Evolutionary conservation across 1,139 yeast genomes (phyloP).

Genomic region (Lodderomyces orthopsilosis): DNA sequence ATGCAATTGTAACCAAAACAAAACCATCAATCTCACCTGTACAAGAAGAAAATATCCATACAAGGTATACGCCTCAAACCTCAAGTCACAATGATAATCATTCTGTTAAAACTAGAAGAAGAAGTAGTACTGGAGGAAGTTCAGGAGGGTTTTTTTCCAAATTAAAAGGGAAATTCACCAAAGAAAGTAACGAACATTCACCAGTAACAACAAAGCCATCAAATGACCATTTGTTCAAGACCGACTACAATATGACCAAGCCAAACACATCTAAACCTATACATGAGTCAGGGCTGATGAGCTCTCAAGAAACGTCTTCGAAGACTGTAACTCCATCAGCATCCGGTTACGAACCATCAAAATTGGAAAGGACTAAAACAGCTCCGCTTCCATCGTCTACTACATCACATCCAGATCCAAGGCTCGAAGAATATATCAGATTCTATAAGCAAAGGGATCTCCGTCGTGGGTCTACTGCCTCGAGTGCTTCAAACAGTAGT

Average conservation of each 20-base stretch:
- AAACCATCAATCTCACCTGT: slow-evolving; percentile 37
- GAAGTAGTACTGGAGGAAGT: slow-evolving; percentile 5
- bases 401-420: slow-evolving; percentile 39
- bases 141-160: slow-evolving; percentile 38
- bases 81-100: slow-evolving; percentile 4
- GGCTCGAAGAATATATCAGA: slow-evolving; percentile 55
- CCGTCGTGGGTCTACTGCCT: slow-evolving; percentile 18
- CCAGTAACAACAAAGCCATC: slow-evolving; percentile 4
- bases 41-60: slow-evolving; percentile 24
- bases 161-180: slow-evolving; percentile 34
- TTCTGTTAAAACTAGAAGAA: slow-evolving; percentile 11
- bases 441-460: slow-evolving; percentile 43
- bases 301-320: not conserved
- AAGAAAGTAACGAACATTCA: slow-evolving; percentile 10
- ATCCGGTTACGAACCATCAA: not conserved
- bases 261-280: not conserved
- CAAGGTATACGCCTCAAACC: slow-evolving; percentile 4
- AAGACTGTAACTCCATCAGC: not conserved
- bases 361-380: slow-evolving; percentile 17
- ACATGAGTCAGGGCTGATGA: not conserved
- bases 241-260: slow-evolving; percentile 11
- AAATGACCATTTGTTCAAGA: slow-evolving; percentile 9
- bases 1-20: slow-evolving; percentile 28
- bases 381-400: slow-evolving; percentile 15
- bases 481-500: slow-evolving; percentile 12